phyloP scores from a whole-genome alignment of 805 yeast species.

The Schwanniomyces yamadae region DNA sequence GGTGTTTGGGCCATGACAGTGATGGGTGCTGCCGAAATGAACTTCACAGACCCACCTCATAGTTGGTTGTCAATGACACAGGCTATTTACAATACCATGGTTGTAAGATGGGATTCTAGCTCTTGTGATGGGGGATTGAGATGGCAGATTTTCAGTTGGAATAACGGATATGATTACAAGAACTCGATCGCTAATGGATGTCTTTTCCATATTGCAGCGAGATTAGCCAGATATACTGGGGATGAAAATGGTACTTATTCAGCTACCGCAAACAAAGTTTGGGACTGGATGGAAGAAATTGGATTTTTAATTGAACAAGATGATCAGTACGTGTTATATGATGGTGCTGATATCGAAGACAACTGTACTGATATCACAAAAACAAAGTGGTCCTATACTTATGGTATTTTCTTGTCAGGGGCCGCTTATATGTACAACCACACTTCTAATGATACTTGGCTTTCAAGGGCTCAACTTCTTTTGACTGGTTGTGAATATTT shows the following conservation, averaged over 20 bases:
- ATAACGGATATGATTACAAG: constrained; percentile 90
- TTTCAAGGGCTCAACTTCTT: constrained; percentile 33
- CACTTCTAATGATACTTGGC: constrained; percentile 50
- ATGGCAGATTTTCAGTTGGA: constrained; percentile 97
- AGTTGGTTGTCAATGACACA: constrained; percentile 84
- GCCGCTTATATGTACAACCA: constrained; percentile 66
- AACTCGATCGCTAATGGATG: constrained; percentile 91
- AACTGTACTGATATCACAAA: constrained; percentile 51
- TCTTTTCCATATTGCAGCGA: constrained; percentile 80
- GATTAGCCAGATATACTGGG: constrained; percentile 79
- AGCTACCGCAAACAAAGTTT: constrained; percentile 71
- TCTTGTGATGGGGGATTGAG: constrained; percentile 86
- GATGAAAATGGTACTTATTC: constrained; percentile 72
- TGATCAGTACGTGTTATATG: constrained; percentile 40
- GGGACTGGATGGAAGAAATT: constrained; percentile 72
- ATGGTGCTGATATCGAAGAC: constrained; percentile 54
- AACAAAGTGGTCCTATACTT: constrained; percentile 67
- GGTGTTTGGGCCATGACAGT: constrained; percentile 52
- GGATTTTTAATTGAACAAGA: constrained; percentile 22
- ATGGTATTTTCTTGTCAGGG: constrained; percentile 66
- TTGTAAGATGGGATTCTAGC: constrained; percentile 75
- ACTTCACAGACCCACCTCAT: constrained; percentile 48
- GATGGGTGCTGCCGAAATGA: constrained; percentile 47
- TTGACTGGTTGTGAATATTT: constrained; percentile 39
- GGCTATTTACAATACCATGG: constrained; percentile 90